These are phyloP conservation scores for Pichia sp. DNA, from an alignment of 1,139 yeast species.

Conservation along the genomic window DNA sequence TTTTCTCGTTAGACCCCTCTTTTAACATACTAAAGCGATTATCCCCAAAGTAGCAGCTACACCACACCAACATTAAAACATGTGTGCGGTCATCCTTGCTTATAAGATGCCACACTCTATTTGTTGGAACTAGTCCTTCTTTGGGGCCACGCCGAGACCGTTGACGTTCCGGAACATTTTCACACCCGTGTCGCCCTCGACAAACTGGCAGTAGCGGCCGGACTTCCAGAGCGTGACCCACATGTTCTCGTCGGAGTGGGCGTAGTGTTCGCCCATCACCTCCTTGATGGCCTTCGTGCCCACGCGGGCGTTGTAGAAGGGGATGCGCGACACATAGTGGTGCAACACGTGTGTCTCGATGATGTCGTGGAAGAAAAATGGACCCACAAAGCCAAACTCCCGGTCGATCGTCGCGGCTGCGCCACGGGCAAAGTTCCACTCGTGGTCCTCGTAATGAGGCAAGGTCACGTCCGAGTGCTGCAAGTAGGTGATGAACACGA, in stretches of 20 bases:
- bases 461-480: conserved; percentile 80
- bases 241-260: conserved; percentile 66
- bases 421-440: conserved; percentile 87
- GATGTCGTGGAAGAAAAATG: conserved; percentile 79
- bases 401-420: conserved; percentile 88
- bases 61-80: no score
- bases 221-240: conserved; percentile 68
- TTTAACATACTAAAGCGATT: no score
- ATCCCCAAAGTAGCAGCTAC: no score
- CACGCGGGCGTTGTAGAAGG: conserved; percentile 79
- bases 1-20: no score
- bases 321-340: conserved; percentile 80
- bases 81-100: no score
- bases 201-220: conserved; percentile 73
- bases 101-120: no score
- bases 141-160: conserved; percentile 42
- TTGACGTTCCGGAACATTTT: conserved; percentile 75
- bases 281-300: conserved; percentile 75
- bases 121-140: conserved; percentile 5
- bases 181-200: conserved; percentile 76
- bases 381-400: conserved; percentile 77
- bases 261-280: conserved; percentile 80
- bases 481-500: conserved; percentile 77
- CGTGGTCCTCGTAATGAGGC: conserved; percentile 70
- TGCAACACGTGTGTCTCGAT: conserved; percentile 88